Percentiles rank a stretch among this genome's conserved stretches.
Evolutionary conservation across 176 grass and related monocot species (phyloP).

Genomic region (Ensete glaucum): DNA sequence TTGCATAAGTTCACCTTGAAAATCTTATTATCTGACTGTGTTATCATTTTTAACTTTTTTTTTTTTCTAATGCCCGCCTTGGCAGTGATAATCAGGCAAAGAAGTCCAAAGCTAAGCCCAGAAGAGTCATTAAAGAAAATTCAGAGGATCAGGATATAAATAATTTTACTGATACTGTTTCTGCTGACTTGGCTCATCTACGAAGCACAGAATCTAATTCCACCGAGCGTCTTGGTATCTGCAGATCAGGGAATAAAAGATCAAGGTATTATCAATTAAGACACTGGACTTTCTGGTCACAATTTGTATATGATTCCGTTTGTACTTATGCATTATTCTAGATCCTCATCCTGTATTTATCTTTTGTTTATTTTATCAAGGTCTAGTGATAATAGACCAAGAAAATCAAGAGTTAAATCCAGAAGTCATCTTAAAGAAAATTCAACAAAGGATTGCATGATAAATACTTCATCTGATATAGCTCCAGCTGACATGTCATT

Average conservation of each 20-base stretch:
- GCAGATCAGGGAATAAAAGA: background rate
- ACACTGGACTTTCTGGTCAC: background rate
- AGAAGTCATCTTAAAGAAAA: background rate
- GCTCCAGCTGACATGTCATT: constrained; percentile 11
- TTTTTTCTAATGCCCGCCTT: background rate
- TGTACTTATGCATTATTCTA: too few relatives aligned
- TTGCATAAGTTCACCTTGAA: too few relatives aligned
- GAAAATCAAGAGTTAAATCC: constrained; percentile 12
- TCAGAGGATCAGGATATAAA: background rate
- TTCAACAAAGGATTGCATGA: background rate
- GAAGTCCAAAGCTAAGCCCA: constrained; percentile 18
- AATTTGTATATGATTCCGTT: too few relatives aligned
- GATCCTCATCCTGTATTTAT: background rate
- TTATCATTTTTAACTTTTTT: constrained; percentile 2
- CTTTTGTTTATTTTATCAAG: background rate
- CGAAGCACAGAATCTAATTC: constrained; percentile 1
- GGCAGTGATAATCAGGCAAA: constrained; percentile 21
- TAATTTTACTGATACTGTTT: background rate
- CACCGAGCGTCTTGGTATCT: too few relatives aligned
- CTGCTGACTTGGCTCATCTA: background rate
- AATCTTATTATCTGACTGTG: background rate
- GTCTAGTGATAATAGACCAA: background rate
- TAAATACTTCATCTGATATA: constrained; percentile 15
- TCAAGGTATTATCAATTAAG: background rate
- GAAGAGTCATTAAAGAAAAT: constrained; percentile 19